A percentile compares a stretch with the other conserved stretches of the same genome.
These are phyloP conservation scores for Heliophila coronopifolia DNA, from an alignment of 441 rosid species.

Conservation along the genomic window DNA sequence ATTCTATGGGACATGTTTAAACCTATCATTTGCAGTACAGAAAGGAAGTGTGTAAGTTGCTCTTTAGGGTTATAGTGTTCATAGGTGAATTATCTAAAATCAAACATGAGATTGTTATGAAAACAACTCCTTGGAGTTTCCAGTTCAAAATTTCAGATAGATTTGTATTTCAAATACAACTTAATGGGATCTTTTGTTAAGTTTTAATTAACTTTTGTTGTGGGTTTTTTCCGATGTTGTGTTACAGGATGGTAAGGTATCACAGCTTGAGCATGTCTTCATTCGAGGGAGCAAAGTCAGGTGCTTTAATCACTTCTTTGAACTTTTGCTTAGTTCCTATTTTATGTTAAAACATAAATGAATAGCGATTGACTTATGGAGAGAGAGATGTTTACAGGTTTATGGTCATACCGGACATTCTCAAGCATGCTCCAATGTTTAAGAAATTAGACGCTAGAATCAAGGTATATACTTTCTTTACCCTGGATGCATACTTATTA, in stretches of 20 bases:
- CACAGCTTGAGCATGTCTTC: slow-evolving; percentile 96
- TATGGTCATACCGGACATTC: slow-evolving; percentile 99
- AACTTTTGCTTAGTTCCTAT: background rate
- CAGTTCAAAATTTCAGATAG: background rate
- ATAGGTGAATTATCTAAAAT: background rate
- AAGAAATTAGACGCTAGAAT: slow-evolving; percentile 94
- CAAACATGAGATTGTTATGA: background rate
- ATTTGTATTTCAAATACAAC: background rate
- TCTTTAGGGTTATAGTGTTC: background rate
- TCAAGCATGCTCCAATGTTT: slow-evolving; percentile 97
- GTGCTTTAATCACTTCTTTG: slow-evolving; percentile 30
- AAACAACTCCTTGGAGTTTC: background rate
- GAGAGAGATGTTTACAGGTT: slow-evolving; percentile 46
- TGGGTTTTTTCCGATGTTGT: slow-evolving; percentile 6
- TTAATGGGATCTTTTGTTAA: background rate
- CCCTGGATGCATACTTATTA: background rate
- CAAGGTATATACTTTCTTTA: slow-evolving; percentile 41
- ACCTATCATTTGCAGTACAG: background rate
- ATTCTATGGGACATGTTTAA: background rate
- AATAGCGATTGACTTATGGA: slow-evolving; percentile 2
- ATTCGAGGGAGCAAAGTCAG: slow-evolving; percentile 99
- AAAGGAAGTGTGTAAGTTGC: background rate
- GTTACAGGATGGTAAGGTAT: slow-evolving; percentile 84
- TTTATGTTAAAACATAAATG: background rate
- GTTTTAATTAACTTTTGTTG: background rate